phyloP scores from a whole-genome alignment of 306 rosid genomes.

The Spatholobus suberectus region DNA sequence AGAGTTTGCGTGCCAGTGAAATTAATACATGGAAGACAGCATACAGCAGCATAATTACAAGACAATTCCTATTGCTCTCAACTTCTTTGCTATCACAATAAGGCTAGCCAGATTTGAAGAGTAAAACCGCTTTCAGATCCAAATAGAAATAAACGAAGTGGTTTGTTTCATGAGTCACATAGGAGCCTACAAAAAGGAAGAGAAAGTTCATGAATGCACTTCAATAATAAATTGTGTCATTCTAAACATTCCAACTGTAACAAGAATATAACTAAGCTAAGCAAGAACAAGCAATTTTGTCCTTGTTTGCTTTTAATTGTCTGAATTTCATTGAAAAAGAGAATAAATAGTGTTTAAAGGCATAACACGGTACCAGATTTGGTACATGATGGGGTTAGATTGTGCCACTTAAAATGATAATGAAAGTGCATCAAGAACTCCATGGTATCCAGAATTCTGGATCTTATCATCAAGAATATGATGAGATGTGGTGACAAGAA shows the following conservation, averaged over 20 bases:
- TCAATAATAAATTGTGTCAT: not conserved
- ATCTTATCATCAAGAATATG: not conserved
- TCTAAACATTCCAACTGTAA: conserved; percentile 7
- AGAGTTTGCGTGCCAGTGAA: conserved; percentile 43
- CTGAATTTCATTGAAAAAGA: not conserved
- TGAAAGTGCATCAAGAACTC: conserved; percentile 14
- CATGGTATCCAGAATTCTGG: not conserved
- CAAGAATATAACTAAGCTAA: not conserved
- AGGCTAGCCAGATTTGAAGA: conserved; percentile 80
- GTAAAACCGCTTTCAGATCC: conserved; percentile 92
- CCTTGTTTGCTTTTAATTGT: not conserved
- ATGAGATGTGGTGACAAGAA: not conserved
- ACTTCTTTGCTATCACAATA: conserved; percentile 32
- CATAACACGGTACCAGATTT: not conserved
- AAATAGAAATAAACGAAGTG: conserved; percentile 92
- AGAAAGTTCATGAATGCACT: conserved; percentile 25
- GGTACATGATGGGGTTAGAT: not conserved
- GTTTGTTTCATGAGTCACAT: conserved; percentile 93
- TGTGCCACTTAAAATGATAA: not conserved
- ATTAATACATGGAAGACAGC: conserved; percentile 54
- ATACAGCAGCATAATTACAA: conserved; percentile 50
- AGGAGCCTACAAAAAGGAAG: conserved; percentile 69
- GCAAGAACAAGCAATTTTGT: conserved; percentile 17
- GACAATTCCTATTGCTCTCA: conserved; percentile 35
- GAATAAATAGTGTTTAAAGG: not conserved